phyloP scores from a whole-genome alignment of 1,284 basidiomycete species.

The Fistulinella staudtii region DNA sequence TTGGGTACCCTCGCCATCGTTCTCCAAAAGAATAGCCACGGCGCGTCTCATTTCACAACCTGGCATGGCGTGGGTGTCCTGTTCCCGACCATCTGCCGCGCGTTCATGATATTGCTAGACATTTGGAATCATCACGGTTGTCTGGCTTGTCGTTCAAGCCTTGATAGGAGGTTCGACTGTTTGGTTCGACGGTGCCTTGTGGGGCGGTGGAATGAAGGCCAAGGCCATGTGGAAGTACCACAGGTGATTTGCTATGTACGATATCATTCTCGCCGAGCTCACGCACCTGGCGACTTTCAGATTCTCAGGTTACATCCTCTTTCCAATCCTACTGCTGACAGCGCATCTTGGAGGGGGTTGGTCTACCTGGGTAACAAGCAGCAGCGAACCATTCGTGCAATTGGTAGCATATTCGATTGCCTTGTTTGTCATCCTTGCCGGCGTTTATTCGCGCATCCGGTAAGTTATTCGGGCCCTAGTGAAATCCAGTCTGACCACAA shows the following conservation, averaged over 20 bases:
- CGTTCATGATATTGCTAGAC: constrained; percentile 33
- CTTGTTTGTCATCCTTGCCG: constrained; percentile 41
- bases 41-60: constrained; percentile 51
- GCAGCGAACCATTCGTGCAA: constrained; percentile 40
- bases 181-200: constrained; percentile 59
- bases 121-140: constrained; percentile 52
- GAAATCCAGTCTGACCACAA: constrained; percentile 2
- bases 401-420: constrained; percentile 52
- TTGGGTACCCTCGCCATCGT: constrained; percentile 53
- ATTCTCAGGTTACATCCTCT: constrained; percentile 62
- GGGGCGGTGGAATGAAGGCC: constrained; percentile 63
- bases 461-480: constrained; percentile 26
- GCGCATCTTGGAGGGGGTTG: constrained; percentile 60
- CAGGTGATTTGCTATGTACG: constrained; percentile 39
- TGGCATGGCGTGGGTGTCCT: constrained; percentile 61
- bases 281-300: constrained; percentile 31
- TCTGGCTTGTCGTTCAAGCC: constrained; percentile 55
- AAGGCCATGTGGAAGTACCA: constrained; percentile 76
- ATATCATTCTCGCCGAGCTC: constrained; percentile 1
- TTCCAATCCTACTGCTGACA: constrained; percentile 52
- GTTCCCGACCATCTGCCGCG: not conserved
- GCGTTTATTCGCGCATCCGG: constrained; percentile 46
- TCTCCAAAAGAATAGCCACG: constrained; percentile 49
- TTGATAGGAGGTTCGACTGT: constrained; percentile 62
- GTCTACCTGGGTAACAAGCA: constrained; percentile 50